Evolutionary conservation across 129 eudicot genomes (phyloP), one percentile per base, ranked within the genome.

Genomic region (Solidago caesia): DNA sequence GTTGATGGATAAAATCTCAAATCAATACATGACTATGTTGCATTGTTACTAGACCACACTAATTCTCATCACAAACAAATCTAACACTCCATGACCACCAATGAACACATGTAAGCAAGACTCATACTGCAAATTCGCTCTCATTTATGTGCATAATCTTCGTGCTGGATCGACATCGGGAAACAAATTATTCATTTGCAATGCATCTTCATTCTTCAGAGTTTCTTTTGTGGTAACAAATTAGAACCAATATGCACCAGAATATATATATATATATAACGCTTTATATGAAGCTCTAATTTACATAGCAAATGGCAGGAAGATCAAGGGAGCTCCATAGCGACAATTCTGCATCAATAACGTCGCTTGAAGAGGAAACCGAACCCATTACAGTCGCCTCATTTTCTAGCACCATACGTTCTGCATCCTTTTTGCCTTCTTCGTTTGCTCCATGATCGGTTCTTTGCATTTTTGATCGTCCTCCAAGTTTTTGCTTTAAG

Each of bases 261-360:
- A 56, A 14, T n/a, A 9, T n/a, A 6, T 16, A 15, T 56, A 0
- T n/a, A 15, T 6, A 5, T 56, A 56, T 27, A 41, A 75, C 12
- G 3, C 41, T 55, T 53, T 2, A 67, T 29, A 10, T 44, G 29
- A 42, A 68, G 60, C 43, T 16, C 74, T 72, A 89, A 77, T 43
- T 86, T 69, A 89, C 82, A 69, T 74, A 84, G 75, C 85, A 84
- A 8, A 86, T 81, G 45, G 84, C 80, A 29, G 77, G 87, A 55
- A 89, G 89, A 79, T 89, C 91, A 53, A 89, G 78, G 7, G 89
- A 82, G 83, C 76, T 84, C 89, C 96, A 86, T 4, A 86, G 56
- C 56, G 61, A 78, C 15, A 78, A 47, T 71, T 84, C 95, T 33
- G 76, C 83, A 29, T 85, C 88, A 71, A 27, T 46, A 60, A 64